A percentile compares a stretch with the other conserved stretches of the same genome.
Conservation (phyloP, 352 stramenopile species). For the Globisporangium carolinianum region DNA sequence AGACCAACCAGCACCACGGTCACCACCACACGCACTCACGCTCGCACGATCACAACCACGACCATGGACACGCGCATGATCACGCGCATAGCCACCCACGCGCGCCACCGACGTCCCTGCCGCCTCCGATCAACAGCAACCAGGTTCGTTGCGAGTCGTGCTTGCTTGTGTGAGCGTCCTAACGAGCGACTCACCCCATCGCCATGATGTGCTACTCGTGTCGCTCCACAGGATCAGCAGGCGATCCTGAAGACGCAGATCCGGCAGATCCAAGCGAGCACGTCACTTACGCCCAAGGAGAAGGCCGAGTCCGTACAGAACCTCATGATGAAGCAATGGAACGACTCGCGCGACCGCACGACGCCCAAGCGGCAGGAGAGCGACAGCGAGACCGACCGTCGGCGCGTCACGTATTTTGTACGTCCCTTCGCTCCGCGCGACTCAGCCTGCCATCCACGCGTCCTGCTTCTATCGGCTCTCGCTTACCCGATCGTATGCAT, state of each 20-base stretch:
- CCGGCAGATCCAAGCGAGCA: conserved; percentile 70
- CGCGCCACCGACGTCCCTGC: conserved; percentile 21
- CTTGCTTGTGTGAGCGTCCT: neutral
- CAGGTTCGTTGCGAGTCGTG: conserved; percentile 19
- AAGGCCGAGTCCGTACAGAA: conserved; percentile 80
- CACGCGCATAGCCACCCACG: conserved; percentile 13
- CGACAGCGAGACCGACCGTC: conserved; percentile 44
- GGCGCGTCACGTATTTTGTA: conserved; percentile 48
- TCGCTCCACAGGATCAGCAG: conserved; percentile 32
- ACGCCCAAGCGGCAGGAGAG: conserved; percentile 27
- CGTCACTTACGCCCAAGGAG: conserved; percentile 69
- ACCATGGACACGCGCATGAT: neutral
- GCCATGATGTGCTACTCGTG: neutral
- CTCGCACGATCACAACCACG: neutral
- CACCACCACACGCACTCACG: neutral
- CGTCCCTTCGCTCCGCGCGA: neutral
- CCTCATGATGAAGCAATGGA: conserved; percentile 86
- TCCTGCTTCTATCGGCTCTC: too few relatives aligned
- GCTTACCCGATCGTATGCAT: neutral
- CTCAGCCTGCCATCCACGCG: too few relatives aligned
- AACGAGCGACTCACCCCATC: too few relatives aligned
- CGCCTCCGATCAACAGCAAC: conserved; percentile 43
- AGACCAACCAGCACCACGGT: conserved; percentile 7
- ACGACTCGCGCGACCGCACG: conserved; percentile 55
- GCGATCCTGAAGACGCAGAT: conserved; percentile 65